Conservation (phyloP, 805 yeast genomes). For the Yarrowia sp. region DNA sequence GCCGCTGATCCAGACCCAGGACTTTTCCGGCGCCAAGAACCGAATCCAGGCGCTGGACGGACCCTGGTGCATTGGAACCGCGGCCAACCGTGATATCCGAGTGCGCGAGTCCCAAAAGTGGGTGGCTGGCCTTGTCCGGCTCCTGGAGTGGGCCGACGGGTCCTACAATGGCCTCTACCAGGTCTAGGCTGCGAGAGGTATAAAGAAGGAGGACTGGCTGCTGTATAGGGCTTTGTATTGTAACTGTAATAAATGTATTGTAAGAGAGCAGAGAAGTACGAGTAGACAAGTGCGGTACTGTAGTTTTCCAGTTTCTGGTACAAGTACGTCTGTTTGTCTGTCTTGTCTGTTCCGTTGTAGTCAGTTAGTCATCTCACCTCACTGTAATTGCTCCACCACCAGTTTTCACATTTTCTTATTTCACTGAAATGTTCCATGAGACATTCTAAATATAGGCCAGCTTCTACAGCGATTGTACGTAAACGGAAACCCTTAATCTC, state of each 20-base stretch:
- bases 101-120: constrained; percentile 18
- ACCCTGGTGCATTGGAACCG: constrained; percentile 25
- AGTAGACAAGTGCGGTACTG: too few relatives aligned
- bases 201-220: background rate
- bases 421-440: too few relatives aligned
- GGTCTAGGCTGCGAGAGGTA: background rate
- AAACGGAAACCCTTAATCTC: too few relatives aligned
- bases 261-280: background rate
- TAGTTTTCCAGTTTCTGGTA: too few relatives aligned
- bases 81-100: constrained; percentile 11
- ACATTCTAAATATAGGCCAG: too few relatives aligned
- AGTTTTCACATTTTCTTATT: too few relatives aligned
- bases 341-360: too few relatives aligned
- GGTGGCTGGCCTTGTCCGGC: background rate
- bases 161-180: constrained; percentile 28
- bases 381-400: too few relatives aligned
- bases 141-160: constrained; percentile 20
- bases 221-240: constrained; percentile 18
- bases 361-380: too few relatives aligned
- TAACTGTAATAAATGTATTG: constrained; percentile 31
- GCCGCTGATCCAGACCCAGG: constrained; percentile 1
- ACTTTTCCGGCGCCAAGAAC: constrained; percentile 6
- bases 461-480: too few relatives aligned
- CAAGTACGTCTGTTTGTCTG: too few relatives aligned
- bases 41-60: constrained; percentile 27